Evolutionary conservation across 1,284 basidiomycete genomes (phyloP), one percentile per base, ranked within the genome.

Genomic region (Anthracocystis walkeri): DNA sequence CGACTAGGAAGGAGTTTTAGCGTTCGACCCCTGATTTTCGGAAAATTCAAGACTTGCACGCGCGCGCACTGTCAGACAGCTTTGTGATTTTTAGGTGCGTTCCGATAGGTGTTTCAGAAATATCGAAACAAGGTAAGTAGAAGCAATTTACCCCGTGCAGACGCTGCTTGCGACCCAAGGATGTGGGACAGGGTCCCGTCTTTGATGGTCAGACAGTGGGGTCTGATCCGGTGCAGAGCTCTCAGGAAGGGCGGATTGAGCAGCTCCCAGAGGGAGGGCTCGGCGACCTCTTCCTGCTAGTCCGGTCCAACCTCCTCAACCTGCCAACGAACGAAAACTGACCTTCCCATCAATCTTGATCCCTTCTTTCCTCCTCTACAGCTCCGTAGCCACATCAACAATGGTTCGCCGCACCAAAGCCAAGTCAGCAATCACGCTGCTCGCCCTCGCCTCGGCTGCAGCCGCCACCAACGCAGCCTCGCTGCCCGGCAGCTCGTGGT

Each of bases 21-120:
- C 41, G 41, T 21, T 42, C 21, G 25, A 14, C 1, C 23, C 54
- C 21, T 25, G 11, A 44, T 45, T 31, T 14, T 18, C 21, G 20
- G n/a, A n/a, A 52, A 21, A 23, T 31, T 45, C 42, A 20, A 16
- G 8, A 14, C 42, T 45, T 51, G 8, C 40, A 16, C 31, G 58
- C 49, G 41, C 29, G 21, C 27, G 65, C 65, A 54, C 55, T 68
- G 65, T 68, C 59, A 42, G 57, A 63, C 60, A 69, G 60, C 50
- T 55, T 14, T 10, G 7, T 12, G 8, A 40, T 14, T 20, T 25
- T 18, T 20, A 40, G 11, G 35, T 48, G 52, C 51, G 57, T 69
- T 58, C 66, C 66, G 50, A 62, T 48, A 40, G 18, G 45, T 69
- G 66, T 69, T 53, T 69, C 66, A 63, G 45, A 61, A 31, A 33